Evolutionary conservation across 345 rosid genomes (phyloP), one percentile per base, ranked within the genome.

Genomic region (Linum usitatissimum): DNA sequence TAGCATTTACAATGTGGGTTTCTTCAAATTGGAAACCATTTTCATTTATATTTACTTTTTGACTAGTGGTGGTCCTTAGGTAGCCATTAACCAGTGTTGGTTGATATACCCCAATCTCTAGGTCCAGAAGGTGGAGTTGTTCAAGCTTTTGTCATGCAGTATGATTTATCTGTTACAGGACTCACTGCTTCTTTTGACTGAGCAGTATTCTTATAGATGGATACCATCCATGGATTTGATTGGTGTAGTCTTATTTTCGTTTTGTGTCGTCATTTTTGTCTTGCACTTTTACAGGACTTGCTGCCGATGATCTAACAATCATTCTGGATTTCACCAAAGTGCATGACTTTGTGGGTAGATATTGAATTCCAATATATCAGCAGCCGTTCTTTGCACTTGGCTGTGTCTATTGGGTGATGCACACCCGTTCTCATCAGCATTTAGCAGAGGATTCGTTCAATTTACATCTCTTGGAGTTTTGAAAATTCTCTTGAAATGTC

Each of bases 401-500:
- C 13, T 45, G 51, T 45, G 51, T 15, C 51, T 34, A 7, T 34
- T 34, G 38, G 8, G 38, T 7, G 5, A 34, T 45, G 15, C 51
- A 45, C 38, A 34, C 5, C 38, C 51, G 13, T 45, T 45, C 13
- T 45, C 51, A 3, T 40, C 8, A 40, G 48, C 9, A 18, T 54
- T 54, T 13, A 2, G 57, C 18, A 21, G 57, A 9, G 57, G 57
- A 19, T 7, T 53, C 57, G 9, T 17, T 3, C 2, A 17, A 19
- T 15, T 17, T 54, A 3, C 9, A n/a, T 21, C 56, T 45, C 69
- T 56, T 70, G 60, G 69, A 53, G 28, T 60, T 39, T 64, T 69
- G 59, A 56, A 63, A 57, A 9, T 39, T 64, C 6, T 23, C 14
- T 17, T 45, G 56, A 55, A 61, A 65, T 70, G 74, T 70, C 69